A percentile compares a stretch with the other conserved stretches of the same genome.
Conservation (phyloP, 2,329 filamentous ascomycete species). For the Neobulgaria alba region DNA sequence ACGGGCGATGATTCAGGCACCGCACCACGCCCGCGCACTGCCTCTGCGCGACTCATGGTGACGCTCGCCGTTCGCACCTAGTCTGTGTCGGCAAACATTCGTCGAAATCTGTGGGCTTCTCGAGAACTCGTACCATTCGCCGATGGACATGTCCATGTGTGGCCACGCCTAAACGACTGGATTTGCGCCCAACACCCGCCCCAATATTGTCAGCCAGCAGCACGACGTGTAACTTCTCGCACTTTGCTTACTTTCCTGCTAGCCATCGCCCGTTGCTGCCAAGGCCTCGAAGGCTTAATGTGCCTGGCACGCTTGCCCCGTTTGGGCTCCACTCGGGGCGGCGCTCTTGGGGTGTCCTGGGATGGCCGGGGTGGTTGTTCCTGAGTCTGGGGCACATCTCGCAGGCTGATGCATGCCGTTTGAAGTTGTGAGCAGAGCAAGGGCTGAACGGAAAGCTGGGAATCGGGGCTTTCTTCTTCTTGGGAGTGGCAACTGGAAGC, state of each 20-base stretch:
- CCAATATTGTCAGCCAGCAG: not conserved
- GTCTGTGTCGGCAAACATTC: not conserved
- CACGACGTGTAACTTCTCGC: not conserved
- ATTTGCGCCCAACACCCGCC: not conserved
- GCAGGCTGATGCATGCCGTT: no score
- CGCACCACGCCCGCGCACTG: no score
- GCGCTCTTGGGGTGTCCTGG: conserved; percentile 1
- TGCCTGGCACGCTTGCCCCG: not conserved
- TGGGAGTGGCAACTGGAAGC: no score
- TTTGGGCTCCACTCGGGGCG: conserved; percentile 2
- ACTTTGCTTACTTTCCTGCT: not conserved
- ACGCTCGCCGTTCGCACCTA: no score
- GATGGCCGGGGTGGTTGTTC: not conserved
- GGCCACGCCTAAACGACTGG: not conserved
- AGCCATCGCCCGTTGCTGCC: not conserved
- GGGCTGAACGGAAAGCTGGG: conserved; percentile 13
- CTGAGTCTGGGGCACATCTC: no score
- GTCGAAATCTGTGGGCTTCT: not conserved
- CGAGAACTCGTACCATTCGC: not conserved
- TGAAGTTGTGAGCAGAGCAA: conserved; percentile 1
- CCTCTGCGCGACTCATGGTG: no score
- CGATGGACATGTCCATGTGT: not conserved
- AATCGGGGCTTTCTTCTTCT: conserved; percentile 9
- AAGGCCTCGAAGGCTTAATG: not conserved
- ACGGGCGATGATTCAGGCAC: no score